Evolutionary conservation across 2,329 filamentous ascomycete species (phyloP), one percentile per base, ranked within the genome.

Genomic region (Nemania sp.): DNA sequence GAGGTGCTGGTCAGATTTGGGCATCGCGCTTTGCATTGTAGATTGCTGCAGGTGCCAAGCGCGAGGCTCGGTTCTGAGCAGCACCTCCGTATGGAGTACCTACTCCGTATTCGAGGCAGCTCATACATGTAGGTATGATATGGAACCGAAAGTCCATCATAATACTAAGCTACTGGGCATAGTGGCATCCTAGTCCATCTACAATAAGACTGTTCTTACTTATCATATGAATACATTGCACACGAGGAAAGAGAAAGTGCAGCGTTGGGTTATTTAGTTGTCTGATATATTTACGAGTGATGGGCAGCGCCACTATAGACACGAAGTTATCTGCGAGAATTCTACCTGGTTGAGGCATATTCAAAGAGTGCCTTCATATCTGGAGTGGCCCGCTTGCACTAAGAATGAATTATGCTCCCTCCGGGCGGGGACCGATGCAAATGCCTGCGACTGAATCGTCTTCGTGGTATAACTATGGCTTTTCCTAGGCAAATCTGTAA

Each of bases 351-450:
- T 31, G 52, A 59, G 56, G 57, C 43, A 51, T 60, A 54, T 52
- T 53, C 45, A 49, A 36, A 43, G 31, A 31, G 47, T 45, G 53
- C 56, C 56, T 56, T 37, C 26, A 39, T 42, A 51, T 58, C 57
- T 58, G 55, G 52, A 64, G 51, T 54, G 62, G 60, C 54, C 43
- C 52, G 53, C 60, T 60, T 65, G 60, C 60, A 61, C 63, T 60
- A 64, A 52, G 42, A 60, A 60, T 58, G 53, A 59, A 61, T 52
- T 51, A 59, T 50, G 52, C 45, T 47, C 54, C 52, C 49, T 50
- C 46, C 26, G 26, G 28, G 47, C n/a, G 55, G 56, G 48, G 51
- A 54, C 46, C 24, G 37, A 56, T 58, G 53, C 45, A 49, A 52
- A 54, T 47, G 49, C 54, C 49, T 56, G 34, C 37, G 37, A 51